A percentile compares a stretch with the other conserved stretches of the same genome.
Evolutionary conservation across 2,329 filamentous ascomycete species (phyloP).

Genomic region (Pseudogymnoascus sp.): DNA sequence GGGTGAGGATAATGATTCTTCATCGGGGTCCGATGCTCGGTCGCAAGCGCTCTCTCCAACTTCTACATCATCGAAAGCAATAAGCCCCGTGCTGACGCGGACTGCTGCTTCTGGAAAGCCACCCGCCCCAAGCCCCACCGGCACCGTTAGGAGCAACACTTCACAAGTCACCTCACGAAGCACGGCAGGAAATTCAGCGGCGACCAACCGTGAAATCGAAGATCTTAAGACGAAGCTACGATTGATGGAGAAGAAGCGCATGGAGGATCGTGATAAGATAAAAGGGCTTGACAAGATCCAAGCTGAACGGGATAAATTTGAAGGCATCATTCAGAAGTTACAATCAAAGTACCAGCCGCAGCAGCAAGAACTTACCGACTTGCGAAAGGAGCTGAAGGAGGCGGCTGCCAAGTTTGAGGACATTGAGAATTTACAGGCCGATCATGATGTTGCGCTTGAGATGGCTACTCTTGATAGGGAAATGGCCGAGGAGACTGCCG

Average conservation of each 20-base stretch:
- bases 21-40: conserved; percentile 22
- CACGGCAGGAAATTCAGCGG: conserved; percentile 22
- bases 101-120: conserved; percentile 19
- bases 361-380: conserved; percentile 67
- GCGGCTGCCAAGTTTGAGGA: conserved; percentile 60
- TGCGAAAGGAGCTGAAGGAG: conserved; percentile 72
- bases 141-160: conserved; percentile 14
- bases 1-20: conserved; percentile 30
- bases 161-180: conserved; percentile 22
- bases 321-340: conserved; percentile 80
- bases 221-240: conserved; percentile 82
- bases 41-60: conserved; percentile 27
- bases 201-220: conserved; percentile 57
- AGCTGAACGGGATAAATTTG: conserved; percentile 68
- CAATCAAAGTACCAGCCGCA: conserved; percentile 83
- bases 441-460: conserved; percentile 79
- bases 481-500: conserved; percentile 90
- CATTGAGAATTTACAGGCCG: conserved; percentile 67
- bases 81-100: conserved; percentile 24
- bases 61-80: conserved; percentile 16
- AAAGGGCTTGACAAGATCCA: conserved; percentile 71
- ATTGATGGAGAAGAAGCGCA: conserved; percentile 77
- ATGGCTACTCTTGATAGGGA: conserved; percentile 84
- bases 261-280: conserved; percentile 78
- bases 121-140: conserved; percentile 18